Evolutionary conservation across 139 green algal genomes (phyloP).

Genomic region (Monoraphidium neglectum): DNA sequence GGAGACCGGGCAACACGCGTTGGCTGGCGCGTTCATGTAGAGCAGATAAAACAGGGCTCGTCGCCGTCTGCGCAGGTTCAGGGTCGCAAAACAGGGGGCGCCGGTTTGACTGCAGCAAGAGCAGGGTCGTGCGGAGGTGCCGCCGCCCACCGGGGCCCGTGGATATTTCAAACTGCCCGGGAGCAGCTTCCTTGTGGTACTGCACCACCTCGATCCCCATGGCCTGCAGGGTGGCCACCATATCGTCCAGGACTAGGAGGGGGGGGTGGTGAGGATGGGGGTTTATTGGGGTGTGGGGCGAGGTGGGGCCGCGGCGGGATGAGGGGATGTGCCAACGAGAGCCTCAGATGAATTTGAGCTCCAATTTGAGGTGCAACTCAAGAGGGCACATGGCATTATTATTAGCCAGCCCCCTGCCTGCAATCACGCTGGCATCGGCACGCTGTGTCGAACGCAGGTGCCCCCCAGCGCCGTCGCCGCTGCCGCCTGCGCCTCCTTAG

Average conservation of each 20-base stretch:
- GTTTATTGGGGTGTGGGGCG: not conserved
- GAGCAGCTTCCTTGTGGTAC: constrained; percentile 59
- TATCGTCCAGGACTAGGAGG: constrained; percentile 52
- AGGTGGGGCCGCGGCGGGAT: not conserved
- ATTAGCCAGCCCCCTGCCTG: not conserved
- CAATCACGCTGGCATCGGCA: not conserved
- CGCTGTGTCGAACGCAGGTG: not conserved
- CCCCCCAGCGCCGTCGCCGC: not conserved
- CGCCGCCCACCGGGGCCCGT: constrained; percentile 22
- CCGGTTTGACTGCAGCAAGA: constrained; percentile 4
- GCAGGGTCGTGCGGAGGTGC: too few species aligned
- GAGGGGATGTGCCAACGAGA: not conserved
- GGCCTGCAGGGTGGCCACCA: constrained; percentile 36
- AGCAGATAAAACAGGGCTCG: not conserved
- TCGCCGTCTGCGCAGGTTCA: not conserved
- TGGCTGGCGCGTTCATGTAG: not conserved
- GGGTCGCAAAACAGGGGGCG: not conserved
- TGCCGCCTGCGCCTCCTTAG: too few species aligned
- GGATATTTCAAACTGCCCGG: constrained; percentile 66
- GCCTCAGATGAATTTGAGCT: not conserved
- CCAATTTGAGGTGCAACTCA: not conserved
- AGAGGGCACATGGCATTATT: not conserved
- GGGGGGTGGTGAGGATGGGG: not conserved
- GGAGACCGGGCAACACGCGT: not conserved
- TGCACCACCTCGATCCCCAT: constrained; percentile 53